These are phyloP conservation scores for Neopestalotiopsis rosae DNA, from an alignment of 2,329 filamentous ascomycete genomes.

Conservation along the genomic window DNA sequence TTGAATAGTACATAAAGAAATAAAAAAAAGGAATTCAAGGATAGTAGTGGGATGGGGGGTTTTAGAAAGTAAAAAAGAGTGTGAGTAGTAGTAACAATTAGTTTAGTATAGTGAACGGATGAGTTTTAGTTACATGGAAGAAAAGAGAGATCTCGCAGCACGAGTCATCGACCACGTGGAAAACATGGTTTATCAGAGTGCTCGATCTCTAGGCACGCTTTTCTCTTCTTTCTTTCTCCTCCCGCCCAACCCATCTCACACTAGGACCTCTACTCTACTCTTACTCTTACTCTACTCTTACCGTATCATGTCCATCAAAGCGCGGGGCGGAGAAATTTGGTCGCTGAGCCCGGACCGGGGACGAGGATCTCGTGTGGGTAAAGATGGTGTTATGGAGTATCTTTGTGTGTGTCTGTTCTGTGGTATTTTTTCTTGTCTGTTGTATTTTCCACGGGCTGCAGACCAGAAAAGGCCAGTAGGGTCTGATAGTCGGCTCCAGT, in stretches of 20 bases:
- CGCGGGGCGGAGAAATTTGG: background rate
- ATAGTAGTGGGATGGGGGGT: background rate
- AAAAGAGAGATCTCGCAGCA: background rate
- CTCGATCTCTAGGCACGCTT: background rate
- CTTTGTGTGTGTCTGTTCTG: too few species aligned
- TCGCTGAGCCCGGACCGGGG: conserved; percentile 1
- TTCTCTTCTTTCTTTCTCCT: background rate
- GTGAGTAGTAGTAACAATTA: background rate
- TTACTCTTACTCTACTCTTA: background rate
- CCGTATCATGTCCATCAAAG: background rate
- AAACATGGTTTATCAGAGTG: background rate
- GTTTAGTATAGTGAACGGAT: too few species aligned
- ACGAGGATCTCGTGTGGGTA: background rate
- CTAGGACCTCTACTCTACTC: background rate
- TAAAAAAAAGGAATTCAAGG: background rate
- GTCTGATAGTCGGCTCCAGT: conserved; percentile 3
- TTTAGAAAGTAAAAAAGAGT: background rate
- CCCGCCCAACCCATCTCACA: background rate
- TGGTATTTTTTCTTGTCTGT: too few species aligned
- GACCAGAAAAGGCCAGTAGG: background rate
- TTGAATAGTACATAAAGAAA: background rate
- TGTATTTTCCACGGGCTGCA: background rate
- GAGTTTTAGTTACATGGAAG: background rate
- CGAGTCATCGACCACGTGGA: background rate
- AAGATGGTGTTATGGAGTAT: too few species aligned